Percentiles rank a stretch among this genome's conserved stretches.
phyloP scores from a whole-genome alignment of 176 grass and related monocot species.

The Themeda triandra region DNA sequence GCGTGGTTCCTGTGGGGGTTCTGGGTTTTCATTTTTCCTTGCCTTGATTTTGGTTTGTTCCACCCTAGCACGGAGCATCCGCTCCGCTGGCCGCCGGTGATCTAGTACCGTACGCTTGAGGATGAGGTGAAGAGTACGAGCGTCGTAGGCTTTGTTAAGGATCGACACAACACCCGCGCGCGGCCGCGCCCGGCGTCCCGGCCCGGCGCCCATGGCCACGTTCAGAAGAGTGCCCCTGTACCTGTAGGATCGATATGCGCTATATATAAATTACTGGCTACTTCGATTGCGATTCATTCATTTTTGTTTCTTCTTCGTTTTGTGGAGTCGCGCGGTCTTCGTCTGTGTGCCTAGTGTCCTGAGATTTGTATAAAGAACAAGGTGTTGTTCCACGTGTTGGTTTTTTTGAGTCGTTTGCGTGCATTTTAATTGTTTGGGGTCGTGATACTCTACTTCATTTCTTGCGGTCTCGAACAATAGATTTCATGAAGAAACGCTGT shows the following conservation, averaged over 20 bases:
- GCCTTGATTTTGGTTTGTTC: not conserved
- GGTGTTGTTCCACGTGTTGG: too few relatives aligned
- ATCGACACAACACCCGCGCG: constrained; percentile 32
- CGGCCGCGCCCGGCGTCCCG: too few relatives aligned
- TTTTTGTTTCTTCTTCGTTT: not conserved
- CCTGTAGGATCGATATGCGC: too few relatives aligned
- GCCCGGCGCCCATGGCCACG: too few relatives aligned
- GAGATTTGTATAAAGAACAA: too few relatives aligned
- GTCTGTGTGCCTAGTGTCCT: not conserved
- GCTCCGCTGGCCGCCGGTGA: not conserved
- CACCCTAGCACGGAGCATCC: not conserved
- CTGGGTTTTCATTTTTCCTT: not conserved
- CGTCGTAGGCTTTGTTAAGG: too few relatives aligned
- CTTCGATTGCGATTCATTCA: not conserved
- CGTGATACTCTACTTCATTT: not conserved
- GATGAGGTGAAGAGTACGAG: constrained; percentile 36
- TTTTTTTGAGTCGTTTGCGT: not conserved
- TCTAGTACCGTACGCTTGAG: constrained; percentile 27
- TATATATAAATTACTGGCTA: too few relatives aligned
- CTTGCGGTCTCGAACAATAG: not conserved
- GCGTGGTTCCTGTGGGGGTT: not conserved
- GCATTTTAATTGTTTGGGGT: not conserved
- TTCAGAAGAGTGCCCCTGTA: not conserved
- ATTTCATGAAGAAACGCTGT: not conserved
- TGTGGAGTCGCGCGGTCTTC: too few relatives aligned